Evolutionary conservation across 2,329 filamentous ascomycete species (phyloP).

Genomic region (Thielaviopsis populi): DNA sequence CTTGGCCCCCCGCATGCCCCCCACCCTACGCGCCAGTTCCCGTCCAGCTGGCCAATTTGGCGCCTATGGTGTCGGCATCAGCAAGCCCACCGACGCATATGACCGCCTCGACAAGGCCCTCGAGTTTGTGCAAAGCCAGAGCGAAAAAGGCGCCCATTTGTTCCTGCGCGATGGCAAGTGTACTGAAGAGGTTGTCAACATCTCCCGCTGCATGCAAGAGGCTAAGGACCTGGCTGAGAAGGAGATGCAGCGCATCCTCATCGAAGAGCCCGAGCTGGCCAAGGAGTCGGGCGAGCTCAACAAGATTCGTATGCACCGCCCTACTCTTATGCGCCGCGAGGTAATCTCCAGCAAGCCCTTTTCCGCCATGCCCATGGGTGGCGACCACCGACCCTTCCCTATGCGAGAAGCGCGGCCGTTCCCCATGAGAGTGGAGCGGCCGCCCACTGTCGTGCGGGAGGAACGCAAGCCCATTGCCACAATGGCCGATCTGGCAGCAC

Average conservation of each 20-base stretch:
- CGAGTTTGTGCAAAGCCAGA: conserved; percentile 65
- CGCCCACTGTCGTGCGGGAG: not conserved
- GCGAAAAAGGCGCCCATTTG: conserved; percentile 76
- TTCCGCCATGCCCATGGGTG: not conserved
- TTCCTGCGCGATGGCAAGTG: conserved; percentile 82
- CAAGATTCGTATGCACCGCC: conserved; percentile 35
- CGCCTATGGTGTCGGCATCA: conserved; percentile 19
- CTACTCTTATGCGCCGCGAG: conserved; percentile 39
- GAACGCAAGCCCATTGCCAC: conserved; percentile 1
- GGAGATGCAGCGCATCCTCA: conserved; percentile 41
- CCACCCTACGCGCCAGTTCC: conserved; percentile 27
- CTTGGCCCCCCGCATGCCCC: conserved; percentile 24
- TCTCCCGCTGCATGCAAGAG: conserved; percentile 48
- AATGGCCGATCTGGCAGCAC: conserved; percentile 3
- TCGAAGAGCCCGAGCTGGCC: conserved; percentile 35
- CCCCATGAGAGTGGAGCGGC: not conserved
- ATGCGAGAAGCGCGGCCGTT: not conserved
- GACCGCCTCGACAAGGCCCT: conserved; percentile 64
- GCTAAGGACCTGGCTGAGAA: conserved; percentile 46
- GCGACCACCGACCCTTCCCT: not conserved
- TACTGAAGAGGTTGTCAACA: conserved; percentile 55
- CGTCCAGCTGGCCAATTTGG: conserved; percentile 3
- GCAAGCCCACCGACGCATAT: conserved; percentile 36
- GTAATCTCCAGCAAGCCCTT: conserved; percentile 20
- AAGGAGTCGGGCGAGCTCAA: conserved; percentile 27